Percentiles rank a stretch among this genome's conserved stretches.
phyloP scores from a whole-genome alignment of 2,329 filamentous ascomycete species.

The Colletotrichum theobromicola region DNA sequence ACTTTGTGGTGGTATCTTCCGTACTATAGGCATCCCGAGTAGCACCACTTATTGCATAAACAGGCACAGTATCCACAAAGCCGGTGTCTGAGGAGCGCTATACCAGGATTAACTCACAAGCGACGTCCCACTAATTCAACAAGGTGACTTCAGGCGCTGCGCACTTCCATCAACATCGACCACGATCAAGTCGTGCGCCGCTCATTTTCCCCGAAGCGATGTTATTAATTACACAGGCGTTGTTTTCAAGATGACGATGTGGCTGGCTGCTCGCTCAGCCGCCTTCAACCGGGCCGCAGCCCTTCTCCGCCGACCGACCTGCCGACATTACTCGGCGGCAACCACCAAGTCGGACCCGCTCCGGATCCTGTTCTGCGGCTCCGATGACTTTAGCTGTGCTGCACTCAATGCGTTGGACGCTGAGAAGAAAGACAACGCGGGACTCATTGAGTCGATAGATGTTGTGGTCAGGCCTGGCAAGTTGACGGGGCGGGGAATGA shows the following conservation, averaged over 20 bases:
- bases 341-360: constrained; percentile 61
- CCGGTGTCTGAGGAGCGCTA: no score
- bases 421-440: constrained; percentile 58
- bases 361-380: constrained; percentile 91
- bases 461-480: constrained; percentile 86
- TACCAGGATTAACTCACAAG: neutral
- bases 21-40: no score
- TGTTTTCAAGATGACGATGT: neutral
- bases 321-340: constrained; percentile 1
- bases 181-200: neutral
- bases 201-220: neutral
- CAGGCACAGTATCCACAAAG: no score
- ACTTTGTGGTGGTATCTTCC: no score
- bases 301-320: neutral
- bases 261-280: constrained; percentile 2
- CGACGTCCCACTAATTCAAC: neutral
- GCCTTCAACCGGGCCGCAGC: neutral
- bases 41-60: no score
- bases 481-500: constrained; percentile 76
- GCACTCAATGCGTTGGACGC: constrained; percentile 73
- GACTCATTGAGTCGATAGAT: constrained; percentile 76
- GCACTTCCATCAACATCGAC: neutral
- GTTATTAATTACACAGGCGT: neutral
- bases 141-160: neutral
- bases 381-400: constrained; percentile 85